Conservation (phyloP, 768 basidiomycete species). For the Krasilnikovozyma curviuscula region DNA sequence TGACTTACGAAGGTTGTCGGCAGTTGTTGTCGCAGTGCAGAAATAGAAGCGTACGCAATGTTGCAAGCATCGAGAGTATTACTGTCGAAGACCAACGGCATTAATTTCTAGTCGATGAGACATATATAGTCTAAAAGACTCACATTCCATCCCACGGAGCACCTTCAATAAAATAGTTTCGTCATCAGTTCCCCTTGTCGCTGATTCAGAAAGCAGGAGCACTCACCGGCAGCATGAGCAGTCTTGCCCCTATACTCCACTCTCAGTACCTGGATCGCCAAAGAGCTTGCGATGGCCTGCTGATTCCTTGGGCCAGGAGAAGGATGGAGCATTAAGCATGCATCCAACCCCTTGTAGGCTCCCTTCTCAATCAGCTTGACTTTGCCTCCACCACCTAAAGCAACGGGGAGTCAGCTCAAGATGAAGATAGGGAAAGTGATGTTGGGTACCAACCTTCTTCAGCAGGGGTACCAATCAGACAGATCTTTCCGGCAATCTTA, state of each 20-base stretch:
- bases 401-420: too few relatives aligned
- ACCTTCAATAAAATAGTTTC: too few relatives aligned
- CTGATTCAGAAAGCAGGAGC: too few relatives aligned
- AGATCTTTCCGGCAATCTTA: constrained; percentile 14
- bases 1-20: too few relatives aligned
- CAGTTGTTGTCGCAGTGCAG: constrained; percentile 69
- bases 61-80: constrained; percentile 52
- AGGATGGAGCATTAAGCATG: constrained; percentile 19
- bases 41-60: constrained; percentile 57
- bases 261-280: constrained; percentile 1
- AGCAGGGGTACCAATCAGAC: constrained; percentile 18
- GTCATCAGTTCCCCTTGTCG: too few relatives aligned
- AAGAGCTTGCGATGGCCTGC: too few relatives aligned
- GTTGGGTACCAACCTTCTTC: too few relatives aligned
- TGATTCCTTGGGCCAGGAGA: background rate
- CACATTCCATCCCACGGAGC: constrained; percentile 12
- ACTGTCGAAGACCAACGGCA: too few relatives aligned
- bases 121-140: too few relatives aligned
- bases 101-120: too few relatives aligned
- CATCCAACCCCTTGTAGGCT: constrained; percentile 16
- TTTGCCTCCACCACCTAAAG: constrained; percentile 19
- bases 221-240: constrained; percentile 16
- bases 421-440: too few relatives aligned
- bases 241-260: constrained; percentile 16
- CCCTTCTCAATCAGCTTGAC: constrained; percentile 15